Evolutionary conservation across 768 basidiomycete species (phyloP), one percentile per base, ranked within the genome.

Genomic region (Amanita phalloides): DNA sequence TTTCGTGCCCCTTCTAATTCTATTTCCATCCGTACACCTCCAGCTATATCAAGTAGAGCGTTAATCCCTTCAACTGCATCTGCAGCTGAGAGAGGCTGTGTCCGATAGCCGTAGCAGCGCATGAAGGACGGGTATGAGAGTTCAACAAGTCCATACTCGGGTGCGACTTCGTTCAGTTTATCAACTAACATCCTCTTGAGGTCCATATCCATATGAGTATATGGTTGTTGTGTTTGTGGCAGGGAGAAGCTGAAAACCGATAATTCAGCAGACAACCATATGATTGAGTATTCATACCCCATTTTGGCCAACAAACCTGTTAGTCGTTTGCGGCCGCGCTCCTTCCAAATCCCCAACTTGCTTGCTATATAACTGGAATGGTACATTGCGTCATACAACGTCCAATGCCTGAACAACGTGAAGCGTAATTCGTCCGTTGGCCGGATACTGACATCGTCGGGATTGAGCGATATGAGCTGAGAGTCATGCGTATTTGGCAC

Each of bases 391-490:
- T 99, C 96, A 62, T 97, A 98, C 43, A 99, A 68, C 28, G 87
- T 97, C 96, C 96, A 99, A 69, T 98, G 96, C 52, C 95, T 78
- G 63, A 94, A 93, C 49, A 97, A 76, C 69, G 85, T 93, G 65
- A 99, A 98, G 23, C 96, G 78, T 49, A 98, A 71, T 66, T 99
- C 96, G 48, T 94, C 91, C 30, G 81, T 83, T 37, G 84, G 73
- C 36, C 90, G 79, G 56, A 99, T 81, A 28, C 84, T 81, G 53
- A 75, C 70, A 62, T 98, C 94, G 58, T 97, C 93, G 1, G 95
- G 88, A 56, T 77, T 79, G 23, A 82, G 68, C 0, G 82, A 76
- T 49, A 74, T 72, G 54, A 67, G 56, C 9, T 66, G 61, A 7
- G 60, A 57, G 28, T 59, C 60, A 46, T 71, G 66, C 39, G 67